phyloP scores from a whole-genome alignment of 2,329 filamentous ascomycete species.

The Apiospora kogelbergensis region DNA sequence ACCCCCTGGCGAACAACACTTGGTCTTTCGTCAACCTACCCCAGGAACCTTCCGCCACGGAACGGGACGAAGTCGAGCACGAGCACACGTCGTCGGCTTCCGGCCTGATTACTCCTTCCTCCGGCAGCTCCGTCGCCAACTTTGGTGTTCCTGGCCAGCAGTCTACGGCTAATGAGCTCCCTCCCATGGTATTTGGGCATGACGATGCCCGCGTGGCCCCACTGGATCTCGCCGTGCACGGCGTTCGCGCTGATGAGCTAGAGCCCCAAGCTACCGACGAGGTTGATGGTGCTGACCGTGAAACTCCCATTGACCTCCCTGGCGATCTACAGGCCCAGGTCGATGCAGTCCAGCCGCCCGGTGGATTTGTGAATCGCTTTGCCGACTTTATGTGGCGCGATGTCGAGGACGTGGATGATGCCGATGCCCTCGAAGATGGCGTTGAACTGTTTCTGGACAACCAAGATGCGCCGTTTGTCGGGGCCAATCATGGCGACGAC shows the following conservation, averaged over 20 bases:
- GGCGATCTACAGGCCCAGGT: constrained; percentile 10
- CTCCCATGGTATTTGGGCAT: neutral
- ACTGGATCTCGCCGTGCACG: neutral
- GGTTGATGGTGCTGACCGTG: neutral
- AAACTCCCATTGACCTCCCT: neutral
- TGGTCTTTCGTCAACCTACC: constrained; percentile 56
- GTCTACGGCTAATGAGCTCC: neutral
- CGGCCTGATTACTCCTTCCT: neutral
- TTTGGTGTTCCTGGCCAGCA: neutral
- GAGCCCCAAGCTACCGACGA: neutral
- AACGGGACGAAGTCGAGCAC: neutral
- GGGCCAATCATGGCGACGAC: constrained; percentile 34
- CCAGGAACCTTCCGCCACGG: neutral
- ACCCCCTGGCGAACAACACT: constrained; percentile 59
- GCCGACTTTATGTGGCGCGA: constrained; percentile 64
- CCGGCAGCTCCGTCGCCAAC: neutral
- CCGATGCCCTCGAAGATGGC: constrained; percentile 61
- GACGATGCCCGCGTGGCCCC: neutral
- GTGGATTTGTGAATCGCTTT: constrained; percentile 42
- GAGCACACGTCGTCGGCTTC: neutral
- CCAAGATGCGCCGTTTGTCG: constrained; percentile 38
- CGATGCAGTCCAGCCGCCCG: constrained; percentile 26
- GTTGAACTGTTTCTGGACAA: constrained; percentile 59
- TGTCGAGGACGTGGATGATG: constrained; percentile 42
- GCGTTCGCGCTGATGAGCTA: neutral